Evolutionary conservation across 257 asterid species (phyloP), one percentile per base, ranked within the genome.

Genomic region (Capsicum pubescens): DNA sequence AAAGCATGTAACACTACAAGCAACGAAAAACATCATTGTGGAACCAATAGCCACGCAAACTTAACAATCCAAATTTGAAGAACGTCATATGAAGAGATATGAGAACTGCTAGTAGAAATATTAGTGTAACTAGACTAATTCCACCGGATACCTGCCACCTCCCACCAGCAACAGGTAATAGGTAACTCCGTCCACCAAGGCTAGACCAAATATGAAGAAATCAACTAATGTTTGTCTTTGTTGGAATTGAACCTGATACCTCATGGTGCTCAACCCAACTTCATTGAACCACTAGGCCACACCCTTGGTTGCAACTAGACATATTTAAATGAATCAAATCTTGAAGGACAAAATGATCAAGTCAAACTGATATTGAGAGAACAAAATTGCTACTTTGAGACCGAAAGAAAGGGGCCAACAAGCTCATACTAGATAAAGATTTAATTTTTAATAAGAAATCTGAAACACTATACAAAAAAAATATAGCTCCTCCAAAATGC

Each of bases 51-150:
- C 44, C 26, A 26, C 9, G 4, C 26, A 52, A 76, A 76, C 48
- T 52, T 76, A 8, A 54, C 81, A 76, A 76, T 76, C 63, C 48
- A 2, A 46, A 74, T 74, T 11, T 48, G 60, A 50, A 74, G 60
- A 7, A 74, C 21, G 44, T 0, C 13, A 50, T 21, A 12, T 0
- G 19, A 7, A 74, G 12, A 72, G 19, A 48, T 48, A 13, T 19
- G 12, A 7, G 32, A 19, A 74, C n/a, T 50, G 57, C 2, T 72
- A 19, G 50, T 74, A 74, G n/a, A 74, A 74, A 21, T 8, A 52
- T 48, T 19, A 50, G 8, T 0, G 14, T 54, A 26, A 50, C 44
- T 74, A 26, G 32, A 26, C 0, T 26, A 26, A 26, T 26, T 26
- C 32, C 32, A 26, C 1, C 1, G 32, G 32, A 26, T 26, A 26